Percentiles rank a stretch among this genome's conserved stretches.
Evolutionary conservation across 106 monocot genomes (phyloP).

Genomic region (Acorus calamus): DNA sequence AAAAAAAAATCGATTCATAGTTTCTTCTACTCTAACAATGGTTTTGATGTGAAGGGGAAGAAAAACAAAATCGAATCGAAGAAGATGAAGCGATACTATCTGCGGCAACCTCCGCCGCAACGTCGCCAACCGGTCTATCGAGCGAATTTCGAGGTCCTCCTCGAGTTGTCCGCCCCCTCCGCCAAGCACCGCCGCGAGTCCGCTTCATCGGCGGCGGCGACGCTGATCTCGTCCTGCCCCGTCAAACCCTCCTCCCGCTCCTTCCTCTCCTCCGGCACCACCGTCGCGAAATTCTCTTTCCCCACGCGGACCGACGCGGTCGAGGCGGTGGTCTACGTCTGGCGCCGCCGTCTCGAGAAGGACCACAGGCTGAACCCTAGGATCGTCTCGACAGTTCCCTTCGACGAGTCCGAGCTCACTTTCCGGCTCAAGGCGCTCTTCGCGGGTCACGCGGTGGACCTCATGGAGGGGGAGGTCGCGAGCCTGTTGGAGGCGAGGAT

Average conservation of each 20-base stretch:
- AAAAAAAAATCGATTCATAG: no score
- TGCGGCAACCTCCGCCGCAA: no score
- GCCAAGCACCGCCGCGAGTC: no score
- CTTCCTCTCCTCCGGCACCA: background rate
- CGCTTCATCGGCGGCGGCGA: no score
- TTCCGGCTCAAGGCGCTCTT: slow-evolving; percentile 19
- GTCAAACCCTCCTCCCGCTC: slow-evolving; percentile 1
- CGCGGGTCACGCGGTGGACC: slow-evolving; percentile 11
- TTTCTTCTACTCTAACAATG: no score
- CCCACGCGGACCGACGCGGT: slow-evolving; percentile 16
- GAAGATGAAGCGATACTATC: no score
- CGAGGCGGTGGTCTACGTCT: slow-evolving; percentile 29
- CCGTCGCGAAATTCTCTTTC: slow-evolving; percentile 20
- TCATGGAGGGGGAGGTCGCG: slow-evolving; percentile 13
- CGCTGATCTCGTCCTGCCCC: background rate
- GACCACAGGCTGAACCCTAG: slow-evolving; percentile 12
- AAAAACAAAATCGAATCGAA: no score
- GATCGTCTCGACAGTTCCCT: background rate
- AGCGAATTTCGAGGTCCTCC: no score
- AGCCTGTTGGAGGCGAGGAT: slow-evolving; percentile 12
- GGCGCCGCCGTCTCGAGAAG: slow-evolving; percentile 30
- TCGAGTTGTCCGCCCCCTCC: no score
- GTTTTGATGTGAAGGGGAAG: no score
- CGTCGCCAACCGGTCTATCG: no score
- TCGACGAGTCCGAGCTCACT: slow-evolving; percentile 8